A percentile compares a stretch with the other conserved stretches of the same genome.
phyloP scores from a whole-genome alignment of 306 rosid genomes.

The Arachis hypogaea region DNA sequence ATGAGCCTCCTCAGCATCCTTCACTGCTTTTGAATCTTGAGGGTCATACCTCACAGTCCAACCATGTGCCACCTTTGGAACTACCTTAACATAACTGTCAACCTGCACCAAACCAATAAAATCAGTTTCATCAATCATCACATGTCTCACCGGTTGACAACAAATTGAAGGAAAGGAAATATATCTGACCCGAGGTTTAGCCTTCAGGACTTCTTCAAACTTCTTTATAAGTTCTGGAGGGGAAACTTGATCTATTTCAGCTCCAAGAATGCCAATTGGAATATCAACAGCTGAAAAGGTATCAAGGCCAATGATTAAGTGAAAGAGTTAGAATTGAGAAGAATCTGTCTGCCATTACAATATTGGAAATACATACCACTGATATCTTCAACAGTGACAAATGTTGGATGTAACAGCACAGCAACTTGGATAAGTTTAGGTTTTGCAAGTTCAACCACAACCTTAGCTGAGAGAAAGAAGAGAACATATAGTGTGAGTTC shows the following conservation, averaged over 20 bases:
- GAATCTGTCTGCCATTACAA: conserved; percentile 15
- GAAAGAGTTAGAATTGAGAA: conserved; percentile 18
- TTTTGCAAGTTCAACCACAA: too few species aligned
- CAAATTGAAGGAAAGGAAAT: neutral
- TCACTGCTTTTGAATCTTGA: conserved; percentile 42
- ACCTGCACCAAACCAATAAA: conserved; percentile 30
- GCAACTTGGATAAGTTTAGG: too few species aligned
- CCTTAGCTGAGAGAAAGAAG: too few species aligned
- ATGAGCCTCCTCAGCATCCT: conserved; percentile 52
- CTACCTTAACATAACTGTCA: conserved; percentile 51
- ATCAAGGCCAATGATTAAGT: neutral
- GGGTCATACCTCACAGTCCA: conserved; percentile 54
- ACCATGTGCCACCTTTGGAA: conserved; percentile 55
- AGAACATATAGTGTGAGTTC: too few species aligned
- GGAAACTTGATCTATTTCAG: conserved; percentile 55
- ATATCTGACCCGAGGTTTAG: conserved; percentile 57
- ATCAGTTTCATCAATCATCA: neutral
- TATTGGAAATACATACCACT: conserved; percentile 53
- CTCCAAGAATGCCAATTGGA: conserved; percentile 68
- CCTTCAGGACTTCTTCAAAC: conserved; percentile 57
- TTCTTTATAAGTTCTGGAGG: conserved; percentile 66
- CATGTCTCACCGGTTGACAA: neutral
- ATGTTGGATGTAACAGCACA: too few species aligned
- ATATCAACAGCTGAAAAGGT: conserved; percentile 54
- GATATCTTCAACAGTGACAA: conserved; percentile 53